Evolutionary conservation across 176 grass and related monocot species (phyloP).

Genomic region (Alloteropsis semialata): DNA sequence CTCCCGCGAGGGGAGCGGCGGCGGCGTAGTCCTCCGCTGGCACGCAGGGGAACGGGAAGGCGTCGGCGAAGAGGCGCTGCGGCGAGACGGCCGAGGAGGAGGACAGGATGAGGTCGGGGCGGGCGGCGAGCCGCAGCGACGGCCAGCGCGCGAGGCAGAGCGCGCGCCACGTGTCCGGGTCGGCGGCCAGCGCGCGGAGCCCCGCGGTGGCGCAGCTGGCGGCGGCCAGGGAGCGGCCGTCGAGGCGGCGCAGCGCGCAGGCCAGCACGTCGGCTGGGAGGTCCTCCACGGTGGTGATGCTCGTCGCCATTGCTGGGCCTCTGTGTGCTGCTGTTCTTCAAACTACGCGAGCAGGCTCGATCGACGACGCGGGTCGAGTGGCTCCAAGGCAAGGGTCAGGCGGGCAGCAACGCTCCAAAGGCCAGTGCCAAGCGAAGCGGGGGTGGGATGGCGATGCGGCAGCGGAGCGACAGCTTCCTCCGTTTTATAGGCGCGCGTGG

Average conservation of each 20-base stretch:
- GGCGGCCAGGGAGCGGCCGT: slow-evolving; percentile 52
- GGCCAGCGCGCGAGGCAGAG: slow-evolving; percentile 56
- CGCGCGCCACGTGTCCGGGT: slow-evolving; percentile 53
- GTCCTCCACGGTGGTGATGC: slow-evolving; percentile 37
- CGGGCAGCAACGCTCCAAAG: background rate
- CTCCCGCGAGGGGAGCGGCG: background rate
- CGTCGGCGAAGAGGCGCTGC: slow-evolving; percentile 59
- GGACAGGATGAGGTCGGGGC: slow-evolving; percentile 28
- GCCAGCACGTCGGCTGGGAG: slow-evolving; percentile 52
- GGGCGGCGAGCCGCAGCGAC: slow-evolving; percentile 27
- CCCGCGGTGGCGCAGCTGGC: slow-evolving; percentile 41
- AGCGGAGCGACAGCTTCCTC: background rate
- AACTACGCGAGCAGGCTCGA: too few species aligned
- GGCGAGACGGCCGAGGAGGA: slow-evolving; percentile 3
- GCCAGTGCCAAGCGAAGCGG: background rate
- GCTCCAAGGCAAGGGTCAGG: background rate
- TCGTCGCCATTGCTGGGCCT: background rate
- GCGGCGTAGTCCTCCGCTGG: background rate
- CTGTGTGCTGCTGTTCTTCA: too few species aligned
- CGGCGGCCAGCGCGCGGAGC: slow-evolving; percentile 38
- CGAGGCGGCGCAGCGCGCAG: slow-evolving; percentile 45
- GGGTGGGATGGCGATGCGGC: background rate
- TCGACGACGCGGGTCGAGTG: background rate
- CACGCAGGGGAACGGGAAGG: slow-evolving; percentile 36
- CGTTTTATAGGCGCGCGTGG: background rate